Evolutionary conservation across 768 basidiomycete genomes (phyloP).

Genomic region (Leccinum sublutescens): DNA sequence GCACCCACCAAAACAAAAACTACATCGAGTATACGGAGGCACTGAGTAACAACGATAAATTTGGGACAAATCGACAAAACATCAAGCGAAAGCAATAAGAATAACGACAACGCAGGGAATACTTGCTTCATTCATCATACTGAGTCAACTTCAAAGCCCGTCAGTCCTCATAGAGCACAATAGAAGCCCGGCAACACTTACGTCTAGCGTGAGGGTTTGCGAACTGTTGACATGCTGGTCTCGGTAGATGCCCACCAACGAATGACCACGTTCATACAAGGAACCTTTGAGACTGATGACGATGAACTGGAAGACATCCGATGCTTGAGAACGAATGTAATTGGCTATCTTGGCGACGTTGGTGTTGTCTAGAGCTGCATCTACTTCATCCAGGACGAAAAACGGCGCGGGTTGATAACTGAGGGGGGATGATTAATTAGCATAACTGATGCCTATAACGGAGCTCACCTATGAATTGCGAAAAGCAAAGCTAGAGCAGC

Average conservation of each 20-base stretch:
- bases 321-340: conserved; percentile 85
- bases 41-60: neutral
- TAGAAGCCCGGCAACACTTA: conserved; percentile 35
- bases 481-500: conserved; percentile 96
- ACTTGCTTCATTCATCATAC: conserved; percentile 25
- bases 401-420: conserved; percentile 97
- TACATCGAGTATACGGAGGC: neutral
- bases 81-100: conserved; percentile 22
- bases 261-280: conserved; percentile 85
- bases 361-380: conserved; percentile 97
- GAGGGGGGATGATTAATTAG: neutral
- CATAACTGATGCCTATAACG: neutral
- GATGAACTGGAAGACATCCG: conserved; percentile 88
- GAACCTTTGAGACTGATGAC: conserved; percentile 97
- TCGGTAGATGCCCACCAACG: conserved; percentile 90
- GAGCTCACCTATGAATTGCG: conserved; percentile 84
- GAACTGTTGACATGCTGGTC: conserved; percentile 95
- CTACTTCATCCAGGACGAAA: conserved; percentile 98
- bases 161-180: conserved; percentile 8
- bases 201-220: conserved; percentile 86
- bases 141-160: conserved; percentile 23
- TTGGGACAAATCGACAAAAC: neutral
- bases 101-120: conserved; percentile 16
- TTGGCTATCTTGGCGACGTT: conserved; percentile 95
- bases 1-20: neutral